Conservation (phyloP, 1,284 basidiomycete genomes). For the Afroboletus lepidellus region DNA sequence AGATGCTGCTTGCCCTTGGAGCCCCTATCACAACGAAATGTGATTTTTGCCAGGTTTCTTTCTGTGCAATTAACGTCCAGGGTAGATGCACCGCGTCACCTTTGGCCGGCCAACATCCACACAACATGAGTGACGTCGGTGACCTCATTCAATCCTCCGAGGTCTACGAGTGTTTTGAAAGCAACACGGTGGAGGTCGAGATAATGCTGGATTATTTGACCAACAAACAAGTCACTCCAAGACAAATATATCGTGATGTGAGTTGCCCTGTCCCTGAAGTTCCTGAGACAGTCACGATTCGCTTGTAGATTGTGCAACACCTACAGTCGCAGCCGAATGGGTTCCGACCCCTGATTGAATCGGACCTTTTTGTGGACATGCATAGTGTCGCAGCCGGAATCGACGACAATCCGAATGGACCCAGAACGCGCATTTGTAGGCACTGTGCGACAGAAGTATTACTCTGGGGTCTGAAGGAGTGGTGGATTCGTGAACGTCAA, state of each 20-base stretch:
- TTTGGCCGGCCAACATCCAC: constrained; percentile 60
- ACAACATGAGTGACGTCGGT: constrained; percentile 59
- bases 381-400: constrained; percentile 51
- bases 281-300: constrained; percentile 7
- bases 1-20: constrained; percentile 63
- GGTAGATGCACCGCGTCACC: constrained; percentile 64
- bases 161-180: constrained; percentile 73
- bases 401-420: constrained; percentile 54
- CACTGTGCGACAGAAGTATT: constrained; percentile 71
- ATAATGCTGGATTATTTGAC: constrained; percentile 75
- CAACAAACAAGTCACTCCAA: constrained; percentile 55
- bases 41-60: constrained; percentile 73
- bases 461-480: constrained; percentile 69
- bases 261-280: constrained; percentile 15
- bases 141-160: constrained; percentile 72
- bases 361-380: constrained; percentile 65
- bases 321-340: constrained; percentile 57
- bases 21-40: constrained; percentile 76
- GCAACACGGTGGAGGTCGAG: constrained; percentile 74
- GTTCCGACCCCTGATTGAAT: constrained; percentile 64
- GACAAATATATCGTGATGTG: constrained; percentile 73
- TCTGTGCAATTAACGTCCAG: constrained; percentile 73
- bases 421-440: constrained; percentile 60
- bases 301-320: constrained; percentile 55
- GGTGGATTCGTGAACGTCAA: constrained; percentile 75